Conservation (phyloP, 106 monocot species). For the Allium cepa region DNA sequence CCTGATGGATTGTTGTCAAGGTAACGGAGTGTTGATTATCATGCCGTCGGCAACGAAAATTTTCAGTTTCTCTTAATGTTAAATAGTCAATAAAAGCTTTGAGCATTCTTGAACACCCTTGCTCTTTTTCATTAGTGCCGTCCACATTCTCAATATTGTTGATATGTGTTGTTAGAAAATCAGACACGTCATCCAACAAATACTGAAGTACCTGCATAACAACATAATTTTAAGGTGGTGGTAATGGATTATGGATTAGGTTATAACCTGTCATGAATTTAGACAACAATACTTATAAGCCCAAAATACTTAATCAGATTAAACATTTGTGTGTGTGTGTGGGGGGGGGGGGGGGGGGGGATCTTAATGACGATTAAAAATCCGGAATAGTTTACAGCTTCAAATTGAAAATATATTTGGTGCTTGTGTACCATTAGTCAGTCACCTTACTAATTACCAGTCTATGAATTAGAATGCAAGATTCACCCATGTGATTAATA, state of each 20-base stretch:
- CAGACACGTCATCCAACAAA: conserved; percentile 82
- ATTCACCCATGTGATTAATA: too few relatives aligned
- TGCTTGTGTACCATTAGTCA: too few relatives aligned
- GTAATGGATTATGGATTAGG: background rate
- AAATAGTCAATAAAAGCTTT: conserved; percentile 73
- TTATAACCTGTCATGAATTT: too few relatives aligned
- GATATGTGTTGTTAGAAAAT: conserved; percentile 61
- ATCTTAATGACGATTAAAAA: too few relatives aligned
- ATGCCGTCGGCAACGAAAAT: conserved; percentile 47
- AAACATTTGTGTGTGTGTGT: too few relatives aligned
- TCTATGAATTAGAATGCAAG: too few relatives aligned
- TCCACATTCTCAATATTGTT: conserved; percentile 11
- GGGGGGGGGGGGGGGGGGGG: too few relatives aligned
- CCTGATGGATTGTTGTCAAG: conserved; percentile 96
- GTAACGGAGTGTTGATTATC: conserved; percentile 82
- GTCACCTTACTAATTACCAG: too few relatives aligned
- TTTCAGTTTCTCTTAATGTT: conserved; percentile 74
- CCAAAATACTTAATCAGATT: too few relatives aligned
- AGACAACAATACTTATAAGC: background rate
- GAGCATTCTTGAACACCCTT: conserved; percentile 47
- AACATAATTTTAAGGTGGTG: background rate
- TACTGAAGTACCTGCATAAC: conserved; percentile 65
- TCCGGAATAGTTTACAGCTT: too few relatives aligned
- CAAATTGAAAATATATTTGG: too few relatives aligned
- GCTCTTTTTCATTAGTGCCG: conserved; percentile 21